Evolutionary conservation across 2,329 filamentous ascomycete genomes (phyloP), one percentile per base, ranked within the genome.

Genomic region (Spiromastix sp.): DNA sequence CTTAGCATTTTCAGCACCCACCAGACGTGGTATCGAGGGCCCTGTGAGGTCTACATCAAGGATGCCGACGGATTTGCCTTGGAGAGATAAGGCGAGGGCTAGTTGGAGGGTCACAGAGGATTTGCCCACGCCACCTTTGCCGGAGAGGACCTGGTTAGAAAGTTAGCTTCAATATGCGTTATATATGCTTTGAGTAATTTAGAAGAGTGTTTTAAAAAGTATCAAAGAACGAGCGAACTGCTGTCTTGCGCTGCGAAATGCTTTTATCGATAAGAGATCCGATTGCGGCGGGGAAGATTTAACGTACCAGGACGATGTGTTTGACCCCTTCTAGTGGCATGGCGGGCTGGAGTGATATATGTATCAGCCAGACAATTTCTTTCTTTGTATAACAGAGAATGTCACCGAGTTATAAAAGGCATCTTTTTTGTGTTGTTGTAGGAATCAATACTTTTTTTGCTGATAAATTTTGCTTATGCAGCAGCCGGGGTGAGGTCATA

Each of bases 81-180:
- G 76, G 1, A 91, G 72, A 2, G 85, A 80, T 20, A 98, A 77
- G 1, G 87, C 86, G 24, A 98, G 74, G 6, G 91, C 91, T 11
- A 98, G 78, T 59, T 98, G 91, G 1, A 89, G 93, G 1, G 91
- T 96, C n/a, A 95, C 79, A 34, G 86, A 94, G 28, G 89, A 96
- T 68, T 98, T 98, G 39, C 91, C 91, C 13, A 98, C 91, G 48
- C 91, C 91, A 53, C 91, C 91, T 72, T 98, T 98, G 49, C 91
- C 91, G 9, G 91, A 96, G 31, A 98, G 80, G 43, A 89, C 72
- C 66, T 74, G 42, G 16, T n/a, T n/a, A 37, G 34, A 12, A 13
- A 12, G 27, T 5, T 22, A 32, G 16, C n/a, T 10, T n/a, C 18
- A 21, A 13, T 10, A 16, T 26, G 15, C 3, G 19, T 19, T 30